Evolutionary conservation across 2,329 filamentous ascomycete genomes (phyloP), one percentile per base, ranked within the genome.

Genomic region (Blastomyces silverae): DNA sequence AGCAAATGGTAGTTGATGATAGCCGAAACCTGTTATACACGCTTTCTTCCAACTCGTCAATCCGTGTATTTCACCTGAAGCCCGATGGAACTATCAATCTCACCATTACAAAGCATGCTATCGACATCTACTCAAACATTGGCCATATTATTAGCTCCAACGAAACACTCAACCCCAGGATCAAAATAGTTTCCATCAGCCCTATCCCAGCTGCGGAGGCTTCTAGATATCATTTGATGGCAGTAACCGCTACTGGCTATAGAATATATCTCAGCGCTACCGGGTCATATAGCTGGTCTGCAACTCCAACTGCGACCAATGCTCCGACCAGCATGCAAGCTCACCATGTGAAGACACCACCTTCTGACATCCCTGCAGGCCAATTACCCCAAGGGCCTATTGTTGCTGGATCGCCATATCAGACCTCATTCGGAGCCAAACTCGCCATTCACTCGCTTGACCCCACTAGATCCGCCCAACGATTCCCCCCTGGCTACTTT

Each of bases 321-420:
- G 87, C 90, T 0, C 92, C 94, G 0, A 92, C 90, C 70, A 97
- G 91, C 77, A 97, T 99, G 91, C 92, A 97, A 76, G 87, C 97
- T n/a, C 89, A 95, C 70, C 94, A 96, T 73, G 91, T 99, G 76
- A 95, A 94, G 73, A 96, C 96, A 66, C 94, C 95, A 0, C 94
- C 94, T 77, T 65, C 77, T 69, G 67, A 76, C 70, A 69, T 67
- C 61, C 66, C 69, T 65, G 57, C 73, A 64, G 59, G 69, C 31
- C 70, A 64, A 76, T 73, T 67, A 67, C 67, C 67, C 67, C 67
- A 67, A 63, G 67, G 25, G 4, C 28, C 65, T 61, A 63, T 62
- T 64, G 64, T 63, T 67, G 67, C 67, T 71, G 69, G 69, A 66
- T 64, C 69, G 71, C 71, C 62, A 61, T 69, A 61, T 69, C 66